phyloP scores from a whole-genome alignment of 2,329 filamentous ascomycete species.

The Aspergillus melleus region DNA sequence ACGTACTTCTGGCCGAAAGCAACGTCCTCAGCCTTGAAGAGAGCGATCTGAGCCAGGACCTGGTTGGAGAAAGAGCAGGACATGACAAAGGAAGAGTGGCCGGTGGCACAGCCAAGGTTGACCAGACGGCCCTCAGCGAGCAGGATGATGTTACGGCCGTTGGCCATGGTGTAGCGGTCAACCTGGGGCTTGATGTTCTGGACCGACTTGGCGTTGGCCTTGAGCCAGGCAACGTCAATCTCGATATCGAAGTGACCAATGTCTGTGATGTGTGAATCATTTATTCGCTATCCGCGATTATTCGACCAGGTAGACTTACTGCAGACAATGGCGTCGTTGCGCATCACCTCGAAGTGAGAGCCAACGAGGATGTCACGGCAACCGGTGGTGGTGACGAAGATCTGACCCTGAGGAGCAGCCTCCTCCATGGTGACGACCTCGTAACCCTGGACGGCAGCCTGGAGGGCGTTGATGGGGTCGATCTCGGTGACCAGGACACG shows the following conservation, averaged over 20 bases:
- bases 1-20: conserved; percentile 91
- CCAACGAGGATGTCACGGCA: conserved; percentile 97
- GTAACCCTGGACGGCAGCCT: conserved; percentile 96
- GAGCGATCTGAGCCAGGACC: conserved; percentile 97
- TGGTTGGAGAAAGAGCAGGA: conserved; percentile 99
- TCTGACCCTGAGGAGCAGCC: conserved; percentile 83
- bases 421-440: conserved; percentile 98
- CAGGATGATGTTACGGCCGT: conserved; percentile 95
- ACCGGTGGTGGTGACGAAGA: conserved; percentile 98
- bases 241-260: conserved; percentile 99
- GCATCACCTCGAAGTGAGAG: conserved; percentile 91
- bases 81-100: conserved; percentile 99
- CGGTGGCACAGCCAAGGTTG: conserved; percentile 98
- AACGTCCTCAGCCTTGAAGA: conserved; percentile 89
- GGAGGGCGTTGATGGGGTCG: conserved; percentile 98
- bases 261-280: conserved; percentile 53
- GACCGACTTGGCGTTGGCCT: conserved; percentile 88
- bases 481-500: conserved; percentile 96
- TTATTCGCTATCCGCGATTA: background rate
- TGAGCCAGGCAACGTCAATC: conserved; percentile 99
- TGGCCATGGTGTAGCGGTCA: conserved; percentile 94
- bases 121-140: conserved; percentile 97
- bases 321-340: conserved; percentile 98
- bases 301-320: conserved; percentile 56
- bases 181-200: conserved; percentile 99